phyloP scores from a whole-genome alignment of 2,329 filamentous ascomycete genomes.

The Venturia carpophila region DNA sequence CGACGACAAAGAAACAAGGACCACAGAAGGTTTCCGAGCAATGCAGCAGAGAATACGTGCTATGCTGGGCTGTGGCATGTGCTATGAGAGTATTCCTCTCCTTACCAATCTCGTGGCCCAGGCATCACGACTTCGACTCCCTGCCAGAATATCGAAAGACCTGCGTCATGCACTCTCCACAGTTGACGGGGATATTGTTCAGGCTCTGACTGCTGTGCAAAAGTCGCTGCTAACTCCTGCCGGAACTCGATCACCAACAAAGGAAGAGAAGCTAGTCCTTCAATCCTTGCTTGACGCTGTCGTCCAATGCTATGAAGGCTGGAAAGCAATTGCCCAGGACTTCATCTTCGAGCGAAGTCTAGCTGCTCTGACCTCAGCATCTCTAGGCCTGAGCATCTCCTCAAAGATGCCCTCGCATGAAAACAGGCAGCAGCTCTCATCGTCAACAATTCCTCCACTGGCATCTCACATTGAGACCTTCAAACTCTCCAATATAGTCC shows the following conservation, averaged over 20 bases:
- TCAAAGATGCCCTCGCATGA: not conserved
- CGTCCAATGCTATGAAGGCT: not conserved
- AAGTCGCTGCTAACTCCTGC: slow-evolving; percentile 25
- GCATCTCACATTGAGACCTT: slow-evolving; percentile 28
- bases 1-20: not conserved
- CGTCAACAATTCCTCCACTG: slow-evolving; percentile 26
- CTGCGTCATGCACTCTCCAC: slow-evolving; percentile 24
- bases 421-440: not conserved
- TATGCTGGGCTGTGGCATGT: slow-evolving; percentile 30
- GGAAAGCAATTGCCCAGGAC: not conserved
- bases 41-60: slow-evolving; percentile 26
- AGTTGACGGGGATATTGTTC: slow-evolving; percentile 33
- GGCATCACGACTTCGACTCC: slow-evolving; percentile 25
- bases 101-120: not conserved
- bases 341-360: slow-evolving; percentile 1
- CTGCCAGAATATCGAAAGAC: not conserved
- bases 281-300: not conserved
- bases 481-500: slow-evolving; percentile 25
- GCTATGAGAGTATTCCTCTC: slow-evolving; percentile 26
- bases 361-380: not conserved
- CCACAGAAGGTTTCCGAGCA: slow-evolving; percentile 13
- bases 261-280: slow-evolving; percentile 19
- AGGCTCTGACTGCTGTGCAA: slow-evolving; percentile 32
- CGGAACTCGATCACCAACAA: slow-evolving; percentile 22
- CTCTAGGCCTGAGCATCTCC: not conserved